Evolutionary conservation across 1,284 basidiomycete genomes (phyloP).

Genomic region (Heterobasidion occidentale): DNA sequence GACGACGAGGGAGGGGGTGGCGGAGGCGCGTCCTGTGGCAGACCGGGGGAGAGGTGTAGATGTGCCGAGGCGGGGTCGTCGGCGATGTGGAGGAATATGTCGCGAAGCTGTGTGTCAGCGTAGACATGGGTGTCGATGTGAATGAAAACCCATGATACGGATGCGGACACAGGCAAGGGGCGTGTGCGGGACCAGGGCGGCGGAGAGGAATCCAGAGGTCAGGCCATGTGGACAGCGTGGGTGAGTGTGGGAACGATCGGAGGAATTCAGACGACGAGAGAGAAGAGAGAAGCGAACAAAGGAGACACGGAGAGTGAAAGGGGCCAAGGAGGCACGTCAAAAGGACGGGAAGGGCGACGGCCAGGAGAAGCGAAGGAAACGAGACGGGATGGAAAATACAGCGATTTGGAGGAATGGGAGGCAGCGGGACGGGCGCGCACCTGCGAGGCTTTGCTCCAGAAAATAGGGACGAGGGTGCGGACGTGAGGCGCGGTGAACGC

Average conservation of each 20-base stretch:
- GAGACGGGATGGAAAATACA: neutral
- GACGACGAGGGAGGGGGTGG: neutral
- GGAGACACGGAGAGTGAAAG: neutral
- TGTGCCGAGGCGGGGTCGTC: neutral
- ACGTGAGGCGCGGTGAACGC: conserved; percentile 53
- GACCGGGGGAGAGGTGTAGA: neutral
- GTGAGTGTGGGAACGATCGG: too few species aligned
- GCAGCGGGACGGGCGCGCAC: conserved; percentile 25
- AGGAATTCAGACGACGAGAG: too few species aligned
- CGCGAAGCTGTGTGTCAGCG: conserved; percentile 6
- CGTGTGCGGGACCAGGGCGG: too few species aligned
- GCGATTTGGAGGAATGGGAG: neutral
- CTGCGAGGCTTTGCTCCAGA: conserved; percentile 54
- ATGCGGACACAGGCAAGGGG: too few species aligned
- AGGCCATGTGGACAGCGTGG: too few species aligned
- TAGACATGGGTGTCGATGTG: too few species aligned
- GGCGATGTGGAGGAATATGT: conserved; percentile 7
- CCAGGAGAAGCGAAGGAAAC: neutral
- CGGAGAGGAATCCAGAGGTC: too few species aligned
- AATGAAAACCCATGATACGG: too few species aligned
- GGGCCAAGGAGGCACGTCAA: neutral
- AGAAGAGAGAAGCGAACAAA: neutral
- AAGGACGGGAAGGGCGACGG: neutral
- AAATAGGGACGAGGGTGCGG: conserved; percentile 49
- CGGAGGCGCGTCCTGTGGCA: neutral